Conservation (phyloP, 2,329 filamentous ascomycete genomes). For the Seiridium unicorne region DNA sequence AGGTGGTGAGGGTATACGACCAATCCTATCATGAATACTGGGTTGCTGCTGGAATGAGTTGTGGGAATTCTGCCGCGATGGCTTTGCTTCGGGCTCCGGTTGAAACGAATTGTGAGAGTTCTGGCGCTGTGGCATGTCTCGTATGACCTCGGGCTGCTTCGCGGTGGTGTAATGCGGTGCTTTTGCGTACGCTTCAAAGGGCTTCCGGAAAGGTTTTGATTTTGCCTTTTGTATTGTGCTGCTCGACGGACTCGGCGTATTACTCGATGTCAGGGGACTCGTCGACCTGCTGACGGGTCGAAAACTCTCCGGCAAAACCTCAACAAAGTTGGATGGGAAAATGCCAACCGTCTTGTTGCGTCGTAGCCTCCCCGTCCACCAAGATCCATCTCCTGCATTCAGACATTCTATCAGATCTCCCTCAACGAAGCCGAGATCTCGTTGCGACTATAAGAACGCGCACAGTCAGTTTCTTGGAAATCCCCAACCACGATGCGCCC, state of each 20-base stretch:
- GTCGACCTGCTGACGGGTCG: constrained; percentile 67
- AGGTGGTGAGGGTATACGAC: constrained; percentile 17
- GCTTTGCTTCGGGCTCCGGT: constrained; percentile 19
- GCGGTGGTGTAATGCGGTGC: constrained; percentile 65
- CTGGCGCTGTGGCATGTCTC: constrained; percentile 32
- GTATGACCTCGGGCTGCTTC: constrained; percentile 58
- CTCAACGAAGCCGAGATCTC: constrained; percentile 94
- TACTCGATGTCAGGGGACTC: constrained; percentile 58
- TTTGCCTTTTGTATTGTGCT: constrained; percentile 54
- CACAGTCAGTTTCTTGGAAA: not conserved
- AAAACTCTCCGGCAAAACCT: constrained; percentile 82
- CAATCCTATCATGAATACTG: constrained; percentile 16
- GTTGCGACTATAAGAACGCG: constrained; percentile 62
- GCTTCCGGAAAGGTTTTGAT: constrained; percentile 63
- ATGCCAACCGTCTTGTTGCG: constrained; percentile 87
- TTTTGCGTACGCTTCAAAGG: constrained; percentile 66
- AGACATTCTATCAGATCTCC: constrained; percentile 97
- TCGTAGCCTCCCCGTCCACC: constrained; percentile 94
- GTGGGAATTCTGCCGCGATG: constrained; percentile 33
- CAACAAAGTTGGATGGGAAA: constrained; percentile 97
- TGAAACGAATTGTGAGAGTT: constrained; percentile 38
- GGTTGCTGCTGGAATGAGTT: constrained; percentile 29
- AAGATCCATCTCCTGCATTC: constrained; percentile 94
- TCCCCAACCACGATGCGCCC: not conserved
- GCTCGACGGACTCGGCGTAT: constrained; percentile 52